A percentile compares a stretch with the other conserved stretches of the same genome.
These are phyloP conservation scores for Fusarium paranaense DNA, from an alignment of 2,329 filamentous ascomycete genomes.

Conservation along the genomic window DNA sequence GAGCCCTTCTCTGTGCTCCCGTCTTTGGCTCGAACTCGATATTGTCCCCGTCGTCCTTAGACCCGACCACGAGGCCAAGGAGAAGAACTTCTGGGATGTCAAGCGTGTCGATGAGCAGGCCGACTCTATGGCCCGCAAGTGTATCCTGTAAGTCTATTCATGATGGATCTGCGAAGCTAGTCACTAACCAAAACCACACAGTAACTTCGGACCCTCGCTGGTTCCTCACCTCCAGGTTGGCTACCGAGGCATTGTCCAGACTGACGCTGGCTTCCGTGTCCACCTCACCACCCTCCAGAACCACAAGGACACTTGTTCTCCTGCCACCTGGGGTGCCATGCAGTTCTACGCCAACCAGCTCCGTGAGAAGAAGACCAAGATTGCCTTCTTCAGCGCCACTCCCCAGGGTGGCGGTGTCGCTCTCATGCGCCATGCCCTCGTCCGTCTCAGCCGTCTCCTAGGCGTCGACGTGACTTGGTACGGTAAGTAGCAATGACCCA, in stretches of 20 bases:
- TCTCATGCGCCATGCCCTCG: constrained; percentile 82
- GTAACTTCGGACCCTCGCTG: constrained; percentile 78
- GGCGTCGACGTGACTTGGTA: constrained; percentile 81
- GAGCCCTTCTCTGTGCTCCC: constrained; percentile 74
- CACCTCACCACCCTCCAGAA: constrained; percentile 66
- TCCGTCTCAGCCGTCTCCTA: constrained; percentile 75
- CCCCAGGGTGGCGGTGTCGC: constrained; percentile 87
- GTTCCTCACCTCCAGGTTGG: constrained; percentile 76
- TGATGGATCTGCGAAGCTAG: neutral
- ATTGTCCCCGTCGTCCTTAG: constrained; percentile 77
- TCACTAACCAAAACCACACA: constrained; percentile 45
- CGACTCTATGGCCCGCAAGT: constrained; percentile 84
- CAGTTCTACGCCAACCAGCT: constrained; percentile 72
- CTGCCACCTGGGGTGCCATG: constrained; percentile 73
- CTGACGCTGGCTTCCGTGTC: constrained; percentile 74
- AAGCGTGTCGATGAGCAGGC: constrained; percentile 83
- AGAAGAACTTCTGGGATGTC: constrained; percentile 60
- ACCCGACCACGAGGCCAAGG: constrained; percentile 58
- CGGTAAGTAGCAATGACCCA: constrained; percentile 53
- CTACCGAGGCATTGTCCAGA: constrained; percentile 75
- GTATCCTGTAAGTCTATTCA: constrained; percentile 68
- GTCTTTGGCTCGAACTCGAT: constrained; percentile 81
- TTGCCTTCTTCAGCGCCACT: constrained; percentile 84
- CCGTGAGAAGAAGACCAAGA: constrained; percentile 71
- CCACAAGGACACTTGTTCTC: constrained; percentile 71